Percentiles rank a stretch among this genome's conserved stretches.
phyloP scores from a whole-genome alignment of 306 rosid genomes.

The Citrullus amarus region DNA sequence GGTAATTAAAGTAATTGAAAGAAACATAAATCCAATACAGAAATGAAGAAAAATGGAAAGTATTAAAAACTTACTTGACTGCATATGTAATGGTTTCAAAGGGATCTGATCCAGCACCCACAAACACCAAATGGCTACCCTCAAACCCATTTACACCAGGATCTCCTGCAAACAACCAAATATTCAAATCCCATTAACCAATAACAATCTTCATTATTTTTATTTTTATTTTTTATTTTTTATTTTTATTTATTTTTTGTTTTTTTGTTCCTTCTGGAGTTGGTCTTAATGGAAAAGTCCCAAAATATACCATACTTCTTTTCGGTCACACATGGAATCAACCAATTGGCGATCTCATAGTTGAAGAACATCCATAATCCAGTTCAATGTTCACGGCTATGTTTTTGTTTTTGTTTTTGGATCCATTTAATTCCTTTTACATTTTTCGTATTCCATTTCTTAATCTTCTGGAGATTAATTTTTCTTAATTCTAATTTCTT shows the following conservation, averaged over 20 bases:
- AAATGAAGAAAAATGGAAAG: slow-evolving; percentile 6
- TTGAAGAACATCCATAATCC: not conserved
- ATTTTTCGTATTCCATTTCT: too few species aligned
- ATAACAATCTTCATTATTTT: not conserved
- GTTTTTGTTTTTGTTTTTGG: too few species aligned
- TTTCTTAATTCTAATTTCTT: not conserved
- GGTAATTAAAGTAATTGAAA: too few species aligned
- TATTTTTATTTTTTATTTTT: not conserved
- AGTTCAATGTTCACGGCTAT: not conserved
- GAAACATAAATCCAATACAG: too few species aligned
- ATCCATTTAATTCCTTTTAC: too few species aligned
- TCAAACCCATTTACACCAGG: slow-evolving; percentile 63
- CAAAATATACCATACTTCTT: too few species aligned
- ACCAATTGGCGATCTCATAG: not conserved
- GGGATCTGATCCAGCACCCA: slow-evolving; percentile 80
- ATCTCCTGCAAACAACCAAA: slow-evolving; percentile 43
- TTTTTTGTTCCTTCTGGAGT: too few species aligned
- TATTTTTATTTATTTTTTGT: not conserved
- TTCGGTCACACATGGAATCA: too few species aligned
- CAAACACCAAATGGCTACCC: slow-evolving; percentile 69
- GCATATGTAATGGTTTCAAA: slow-evolving; percentile 70
- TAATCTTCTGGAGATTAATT: too few species aligned
- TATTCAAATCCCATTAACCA: not conserved
- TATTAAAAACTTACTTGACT: slow-evolving; percentile 54
- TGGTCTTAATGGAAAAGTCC: too few species aligned